Conservation (phyloP, 257 asterid genomes). For the Striga asiatica region DNA sequence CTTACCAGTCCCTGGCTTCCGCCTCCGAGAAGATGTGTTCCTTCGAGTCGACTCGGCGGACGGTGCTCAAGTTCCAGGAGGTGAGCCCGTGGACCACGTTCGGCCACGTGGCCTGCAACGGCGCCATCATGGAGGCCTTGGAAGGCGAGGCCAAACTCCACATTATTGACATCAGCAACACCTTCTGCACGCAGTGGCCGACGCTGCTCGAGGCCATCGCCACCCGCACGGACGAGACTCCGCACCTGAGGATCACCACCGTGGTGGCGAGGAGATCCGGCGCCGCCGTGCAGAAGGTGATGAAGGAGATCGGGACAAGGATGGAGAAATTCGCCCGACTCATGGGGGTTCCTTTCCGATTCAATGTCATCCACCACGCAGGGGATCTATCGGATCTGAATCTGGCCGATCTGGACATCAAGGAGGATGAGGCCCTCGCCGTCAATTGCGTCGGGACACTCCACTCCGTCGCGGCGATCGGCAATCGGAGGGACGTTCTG, state of each 20-base stretch:
- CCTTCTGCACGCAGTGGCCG: slow-evolving; percentile 98
- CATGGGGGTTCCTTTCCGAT: slow-evolving; percentile 90
- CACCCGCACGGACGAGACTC: slow-evolving; percentile 81
- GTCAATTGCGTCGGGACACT: slow-evolving; percentile 66
- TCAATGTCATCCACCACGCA: slow-evolving; percentile 48
- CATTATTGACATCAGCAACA: slow-evolving; percentile 72
- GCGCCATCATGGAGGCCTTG: slow-evolving; percentile 87
- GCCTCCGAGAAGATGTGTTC: slow-evolving; percentile 62
- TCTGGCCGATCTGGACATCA: slow-evolving; percentile 36
- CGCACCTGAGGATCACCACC: slow-evolving; percentile 66
- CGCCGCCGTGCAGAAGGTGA: slow-evolving; percentile 45
- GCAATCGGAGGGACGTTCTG: slow-evolving; percentile 38
- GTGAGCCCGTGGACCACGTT: slow-evolving; percentile 90
- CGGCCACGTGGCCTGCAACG: slow-evolving; percentile 89
- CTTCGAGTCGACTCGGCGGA: slow-evolving; percentile 64
- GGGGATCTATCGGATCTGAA: slow-evolving; percentile 72
- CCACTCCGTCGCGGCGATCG: slow-evolving; percentile 44
- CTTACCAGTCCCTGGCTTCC: slow-evolving; percentile 31
- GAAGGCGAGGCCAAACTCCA: slow-evolving; percentile 72
- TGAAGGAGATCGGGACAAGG: slow-evolving; percentile 73
- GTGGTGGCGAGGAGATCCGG: slow-evolving; percentile 34
- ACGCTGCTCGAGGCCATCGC: slow-evolving; percentile 92
- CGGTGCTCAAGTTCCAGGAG: slow-evolving; percentile 73
- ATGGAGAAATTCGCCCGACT: slow-evolving; percentile 94
- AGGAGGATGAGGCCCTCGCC: slow-evolving; percentile 71